Base-by-base conservation (phyloP, 2,329 filamentous ascomycete genomes). In the Calonectria henricotiae region DNA sequence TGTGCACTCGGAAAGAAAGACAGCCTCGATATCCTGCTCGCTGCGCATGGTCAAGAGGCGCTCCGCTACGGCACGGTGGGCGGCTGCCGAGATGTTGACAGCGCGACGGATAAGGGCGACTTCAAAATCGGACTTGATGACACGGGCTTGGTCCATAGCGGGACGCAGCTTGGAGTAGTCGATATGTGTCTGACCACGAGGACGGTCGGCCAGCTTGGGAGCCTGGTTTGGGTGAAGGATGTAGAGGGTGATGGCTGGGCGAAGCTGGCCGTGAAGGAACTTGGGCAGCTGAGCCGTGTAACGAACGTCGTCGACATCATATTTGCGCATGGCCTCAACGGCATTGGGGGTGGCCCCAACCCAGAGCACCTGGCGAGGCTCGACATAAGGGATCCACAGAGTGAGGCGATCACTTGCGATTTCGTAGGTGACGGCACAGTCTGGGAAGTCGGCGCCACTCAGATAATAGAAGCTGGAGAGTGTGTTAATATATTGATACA, bases 121-220 rank as follows among this genome's bases (percentile, higher is more conserved):
- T 80, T 99, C 96, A 79, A 97, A 94, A n/a, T 89, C 87, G 55
- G 93, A 92, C 84, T 98, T 98, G 81, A 94, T 86, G 1, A 96
- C 92, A 37, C 96, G 92, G 25, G 92, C 92, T 65, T 90, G 88
- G 79, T 98, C 92, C 83, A 98, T 95, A 61, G 93, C 93, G 1
- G 88, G 87, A 73, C 88, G 88, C 11, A 98, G 86, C 11, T 82
- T 83, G 15, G 80, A 79, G 49, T 82, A 80, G 80, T 92, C 86
- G 72, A 91, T 82, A 32, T 77, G 76, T 5, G 85, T 76, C 65
- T 75, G 76, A 23, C 75, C 77, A 25, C 74, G 82, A 15, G 83
- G 81, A 43, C 83, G 77, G 72, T 86, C 84, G n/a, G 81, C 73
- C 41, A 79, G 77, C 30, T 81, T 74, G 5, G 77, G 77, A 49